Evolutionary conservation across 176 grass and related monocot species (phyloP), one percentile per base, ranked within the genome.

Genomic region (Microstegium vimineum): DNA sequence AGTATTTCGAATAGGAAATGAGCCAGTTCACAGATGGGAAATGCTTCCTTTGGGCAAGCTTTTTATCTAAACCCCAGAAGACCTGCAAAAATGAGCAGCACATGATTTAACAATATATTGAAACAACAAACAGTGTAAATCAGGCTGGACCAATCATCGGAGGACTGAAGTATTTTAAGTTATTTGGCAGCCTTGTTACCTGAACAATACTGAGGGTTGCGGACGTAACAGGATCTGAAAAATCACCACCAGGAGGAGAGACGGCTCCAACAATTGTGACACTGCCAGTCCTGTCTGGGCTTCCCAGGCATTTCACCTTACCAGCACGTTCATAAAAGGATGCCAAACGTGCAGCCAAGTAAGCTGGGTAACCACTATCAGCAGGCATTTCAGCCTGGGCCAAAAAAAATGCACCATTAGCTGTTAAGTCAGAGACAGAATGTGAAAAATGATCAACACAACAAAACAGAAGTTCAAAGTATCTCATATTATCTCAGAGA

Each of bases 11-110:
- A 84, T 99, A 99, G 63, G 96, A 99, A 91, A 99, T 95, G 80
- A 99, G 91, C 96, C 96, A 99, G 80, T 99, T 99, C 27, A 99
- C 96, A 59, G 96, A 99, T 69, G 96, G 96, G 77, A 99, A 99
- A 93, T 99, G 96, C 47, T 99, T 99, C 62, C 96, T 99, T 79
- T 99, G 96, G 82, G 96, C 96, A 65, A 99, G 89, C 51, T 99
- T 99, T 86, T 99, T 99, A 78, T 99, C 96, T 78, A 99, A 82
- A 73, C 96, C 96, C 96, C 96, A 99, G 57, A 99, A 99, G 82
- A 99, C 96, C 96, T 98, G 69, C 23, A 93, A 85, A 82, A 37
- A 12, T 80, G 68, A 80, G 46, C 30, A 81, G n/a, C 15, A 3
- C 25, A 69, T 30, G 75, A 61, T 57, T 22, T 40, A 70, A 5